Evolutionary conservation across 2,329 filamentous ascomycete species (phyloP).

Genomic region (Aspergillus viridinutans): DNA sequence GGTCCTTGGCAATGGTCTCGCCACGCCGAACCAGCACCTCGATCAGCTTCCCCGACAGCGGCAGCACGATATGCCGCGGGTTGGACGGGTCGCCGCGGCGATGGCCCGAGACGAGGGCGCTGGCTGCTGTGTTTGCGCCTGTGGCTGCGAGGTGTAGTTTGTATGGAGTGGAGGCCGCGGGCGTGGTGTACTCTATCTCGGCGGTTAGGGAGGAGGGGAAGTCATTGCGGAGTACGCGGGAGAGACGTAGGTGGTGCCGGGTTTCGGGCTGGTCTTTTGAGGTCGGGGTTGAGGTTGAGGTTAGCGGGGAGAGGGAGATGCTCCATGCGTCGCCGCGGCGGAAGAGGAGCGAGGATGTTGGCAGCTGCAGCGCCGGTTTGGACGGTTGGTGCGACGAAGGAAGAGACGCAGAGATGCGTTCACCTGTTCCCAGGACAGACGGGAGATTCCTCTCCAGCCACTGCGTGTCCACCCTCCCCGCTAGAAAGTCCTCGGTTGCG

Average conservation of each 20-base stretch:
- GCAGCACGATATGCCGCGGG: slow-evolving; percentile 51
- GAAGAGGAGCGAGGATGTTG: slow-evolving; percentile 42
- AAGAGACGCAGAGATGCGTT: slow-evolving; percentile 21
- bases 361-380: background rate
- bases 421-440: slow-evolving; percentile 34
- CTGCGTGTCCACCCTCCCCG: slow-evolving; percentile 49
- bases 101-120: slow-evolving; percentile 35
- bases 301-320: slow-evolving; percentile 42
- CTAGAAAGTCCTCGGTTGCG: slow-evolving; percentile 47
- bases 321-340: slow-evolving; percentile 58
- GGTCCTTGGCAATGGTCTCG: slow-evolving; percentile 47
- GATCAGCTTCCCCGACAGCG: slow-evolving; percentile 56
- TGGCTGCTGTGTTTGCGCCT: slow-evolving; percentile 42
- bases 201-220: slow-evolving; percentile 55
- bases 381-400: slow-evolving; percentile 11
- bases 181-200: slow-evolving; percentile 48
- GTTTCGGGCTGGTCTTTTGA: slow-evolving; percentile 16
- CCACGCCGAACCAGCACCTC: slow-evolving; percentile 55
- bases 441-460: slow-evolving; percentile 54
- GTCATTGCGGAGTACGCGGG: slow-evolving; percentile 55
- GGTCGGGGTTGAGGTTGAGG: background rate
- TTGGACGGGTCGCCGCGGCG: slow-evolving; percentile 49
- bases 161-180: slow-evolving; percentile 38
- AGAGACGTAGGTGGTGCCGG: slow-evolving; percentile 52
- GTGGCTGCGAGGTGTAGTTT: slow-evolving; percentile 45